Evolutionary conservation across 441 rosid genomes (phyloP).

Genomic region (Populus hybrid): DNA sequence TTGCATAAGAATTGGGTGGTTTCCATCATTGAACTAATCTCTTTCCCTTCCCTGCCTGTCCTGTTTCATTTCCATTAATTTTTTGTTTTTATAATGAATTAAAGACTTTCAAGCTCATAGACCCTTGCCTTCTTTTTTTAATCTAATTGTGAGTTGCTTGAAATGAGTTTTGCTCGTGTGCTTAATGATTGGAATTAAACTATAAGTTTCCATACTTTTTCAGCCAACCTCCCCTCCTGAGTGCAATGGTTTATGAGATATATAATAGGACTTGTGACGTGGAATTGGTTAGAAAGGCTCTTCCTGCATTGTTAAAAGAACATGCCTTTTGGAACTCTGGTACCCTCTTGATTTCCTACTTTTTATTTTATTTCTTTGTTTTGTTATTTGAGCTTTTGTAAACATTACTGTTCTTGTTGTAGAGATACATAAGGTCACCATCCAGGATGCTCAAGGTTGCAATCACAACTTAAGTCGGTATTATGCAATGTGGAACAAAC

Average conservation of each 20-base stretch:
- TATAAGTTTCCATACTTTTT: conserved; percentile 1
- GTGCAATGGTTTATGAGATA: conserved; percentile 75
- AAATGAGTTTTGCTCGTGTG: neutral
- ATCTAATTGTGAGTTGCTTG: neutral
- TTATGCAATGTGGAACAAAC: conserved; percentile 89
- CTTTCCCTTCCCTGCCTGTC: neutral
- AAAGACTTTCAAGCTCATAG: neutral
- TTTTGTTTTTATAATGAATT: no score
- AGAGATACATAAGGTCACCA: conserved; percentile 63
- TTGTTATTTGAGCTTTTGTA: neutral
- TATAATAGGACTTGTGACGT: conserved; percentile 55
- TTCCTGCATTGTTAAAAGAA: conserved; percentile 71
- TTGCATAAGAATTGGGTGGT: neutral
- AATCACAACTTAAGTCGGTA: conserved; percentile 64
- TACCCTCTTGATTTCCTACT: conserved; percentile 18
- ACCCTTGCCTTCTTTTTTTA: neutral
- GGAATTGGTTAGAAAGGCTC: conserved; percentile 47
- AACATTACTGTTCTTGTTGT: conserved; percentile 8
- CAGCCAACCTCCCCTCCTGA: conserved; percentile 89
- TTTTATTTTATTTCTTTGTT: neutral
- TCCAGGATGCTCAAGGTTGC: conserved; percentile 43
- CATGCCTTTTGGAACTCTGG: conserved; percentile 80
- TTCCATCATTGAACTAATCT: neutral
- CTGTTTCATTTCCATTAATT: conserved; percentile 1
- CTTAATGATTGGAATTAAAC: neutral